These are phyloP conservation scores for Akanthomyces muscarius DNA, from an alignment of 2,329 filamentous ascomycete genomes.

Conservation along the genomic window DNA sequence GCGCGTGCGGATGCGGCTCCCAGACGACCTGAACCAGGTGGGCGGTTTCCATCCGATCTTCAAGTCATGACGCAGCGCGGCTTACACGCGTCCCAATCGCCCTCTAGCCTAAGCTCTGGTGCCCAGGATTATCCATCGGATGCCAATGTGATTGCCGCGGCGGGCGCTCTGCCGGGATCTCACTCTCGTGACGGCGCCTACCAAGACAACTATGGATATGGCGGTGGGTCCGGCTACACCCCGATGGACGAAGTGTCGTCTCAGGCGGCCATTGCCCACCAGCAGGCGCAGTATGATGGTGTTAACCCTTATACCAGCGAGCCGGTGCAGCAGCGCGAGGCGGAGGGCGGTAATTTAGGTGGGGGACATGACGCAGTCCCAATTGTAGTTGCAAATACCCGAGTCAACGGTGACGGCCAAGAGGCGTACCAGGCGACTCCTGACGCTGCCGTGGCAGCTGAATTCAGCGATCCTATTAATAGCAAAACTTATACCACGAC, in stretches of 20 bases:
- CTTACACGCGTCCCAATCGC: conserved; percentile 74
- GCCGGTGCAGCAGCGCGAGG: conserved; percentile 28
- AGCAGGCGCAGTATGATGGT: conserved; percentile 50
- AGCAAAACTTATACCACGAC: conserved; percentile 20
- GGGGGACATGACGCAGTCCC: conserved; percentile 14
- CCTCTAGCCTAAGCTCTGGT: conserved; percentile 76
- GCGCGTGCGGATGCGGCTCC: conserved; percentile 48
- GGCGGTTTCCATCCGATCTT: conserved; percentile 93
- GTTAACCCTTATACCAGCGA: conserved; percentile 55
- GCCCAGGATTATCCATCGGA: conserved; percentile 43
- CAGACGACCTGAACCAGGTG: conserved; percentile 82
- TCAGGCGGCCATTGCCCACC: conserved; percentile 46
- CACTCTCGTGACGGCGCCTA: conserved; percentile 30
- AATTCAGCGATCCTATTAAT: conserved; percentile 9
- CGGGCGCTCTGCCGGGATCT: conserved; percentile 48
- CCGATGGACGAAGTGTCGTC: conserved; percentile 48
- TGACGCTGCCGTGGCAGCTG: background rate
- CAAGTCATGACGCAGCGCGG: conserved; percentile 73
- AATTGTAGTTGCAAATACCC: conserved; percentile 14
- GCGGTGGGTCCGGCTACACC: conserved; percentile 38
- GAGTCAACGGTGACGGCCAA: conserved; percentile 10
- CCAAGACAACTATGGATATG: conserved; percentile 37
- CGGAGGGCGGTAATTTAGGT: conserved; percentile 6
- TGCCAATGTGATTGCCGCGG: conserved; percentile 56
- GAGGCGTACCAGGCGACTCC: conserved; percentile 9